These are phyloP conservation scores for Starmerella etchellsii DNA, from an alignment of 805 yeast species.

Conservation along the genomic window DNA sequence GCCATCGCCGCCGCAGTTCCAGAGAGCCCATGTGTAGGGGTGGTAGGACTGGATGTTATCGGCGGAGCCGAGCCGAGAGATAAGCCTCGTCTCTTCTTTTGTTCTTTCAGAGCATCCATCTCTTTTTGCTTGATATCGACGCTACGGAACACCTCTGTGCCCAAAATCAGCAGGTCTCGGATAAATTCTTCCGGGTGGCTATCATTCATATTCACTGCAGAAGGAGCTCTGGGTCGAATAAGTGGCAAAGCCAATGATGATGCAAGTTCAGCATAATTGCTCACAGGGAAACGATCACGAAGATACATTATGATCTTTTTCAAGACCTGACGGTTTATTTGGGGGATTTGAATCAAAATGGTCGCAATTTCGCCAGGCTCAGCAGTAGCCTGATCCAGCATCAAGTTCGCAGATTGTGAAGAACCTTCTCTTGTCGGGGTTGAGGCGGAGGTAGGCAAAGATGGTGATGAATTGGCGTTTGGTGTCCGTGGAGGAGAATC, in stretches of 20 bases:
- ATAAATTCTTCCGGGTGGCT: constrained; percentile 23
- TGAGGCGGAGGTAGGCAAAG: not conserved
- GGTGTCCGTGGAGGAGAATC: not conserved
- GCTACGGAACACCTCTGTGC: constrained; percentile 18
- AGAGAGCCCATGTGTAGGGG: not conserved
- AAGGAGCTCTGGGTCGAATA: constrained; percentile 25
- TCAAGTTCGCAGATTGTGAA: not conserved
- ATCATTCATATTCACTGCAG: constrained; percentile 23
- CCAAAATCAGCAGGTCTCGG: constrained; percentile 19
- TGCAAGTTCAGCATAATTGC: constrained; percentile 12
- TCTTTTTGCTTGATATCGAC: constrained; percentile 12
- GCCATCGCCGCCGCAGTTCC: not conserved
- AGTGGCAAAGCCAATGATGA: constrained; percentile 19
- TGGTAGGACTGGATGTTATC: not conserved
- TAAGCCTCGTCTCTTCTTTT: not conserved
- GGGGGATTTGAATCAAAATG: constrained; percentile 21
- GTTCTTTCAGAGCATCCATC: not conserved
- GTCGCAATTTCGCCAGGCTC: constrained; percentile 15
- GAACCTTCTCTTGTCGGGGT: too few species aligned
- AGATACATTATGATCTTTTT: constrained; percentile 17
- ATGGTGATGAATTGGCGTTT: not conserved
- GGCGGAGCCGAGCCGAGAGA: too few species aligned
- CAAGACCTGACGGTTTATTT: constrained; percentile 15
- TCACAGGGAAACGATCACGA: constrained; percentile 1
- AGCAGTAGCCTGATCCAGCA: not conserved